These are phyloP conservation scores for Alternaria incomplexa DNA, from an alignment of 2,329 filamentous ascomycete genomes.

Conservation along the genomic window DNA sequence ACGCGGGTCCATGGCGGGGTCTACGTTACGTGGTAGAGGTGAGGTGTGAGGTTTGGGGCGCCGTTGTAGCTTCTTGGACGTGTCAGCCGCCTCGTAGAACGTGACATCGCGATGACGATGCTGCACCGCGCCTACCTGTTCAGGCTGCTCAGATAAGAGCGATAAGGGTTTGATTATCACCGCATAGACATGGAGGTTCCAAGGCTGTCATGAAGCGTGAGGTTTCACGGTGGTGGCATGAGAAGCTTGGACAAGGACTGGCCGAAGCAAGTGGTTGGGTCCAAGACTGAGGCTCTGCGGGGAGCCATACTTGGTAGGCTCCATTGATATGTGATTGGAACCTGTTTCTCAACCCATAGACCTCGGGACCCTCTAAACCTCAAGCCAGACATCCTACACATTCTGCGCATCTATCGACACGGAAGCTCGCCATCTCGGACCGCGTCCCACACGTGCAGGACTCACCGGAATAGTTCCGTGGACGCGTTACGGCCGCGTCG, in stretches of 20 bases:
- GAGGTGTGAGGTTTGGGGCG: neutral
- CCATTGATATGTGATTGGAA: neutral
- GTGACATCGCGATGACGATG: slow-evolving; percentile 18
- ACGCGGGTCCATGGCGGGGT: slow-evolving; percentile 44
- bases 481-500: neutral
- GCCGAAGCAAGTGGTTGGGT: neutral
- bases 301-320: neutral
- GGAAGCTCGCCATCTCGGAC: neutral
- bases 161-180: neutral
- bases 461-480: slow-evolving; percentile 4
- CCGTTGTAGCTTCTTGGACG: neutral
- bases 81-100: slow-evolving; percentile 10
- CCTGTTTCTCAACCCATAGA: neutral
- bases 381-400: neutral
- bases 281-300: slow-evolving; percentile 12
- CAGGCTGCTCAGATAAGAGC: neutral
- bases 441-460: neutral
- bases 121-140: slow-evolving; percentile 15
- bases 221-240: neutral
- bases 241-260: neutral
- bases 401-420: neutral
- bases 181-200: neutral
- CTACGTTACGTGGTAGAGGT: slow-evolving; percentile 11
- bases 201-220: neutral
- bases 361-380: neutral